These are phyloP conservation scores for Telopea speciosissima DNA, from an alignment of 177 flowering plant species.

Conservation along the genomic window DNA sequence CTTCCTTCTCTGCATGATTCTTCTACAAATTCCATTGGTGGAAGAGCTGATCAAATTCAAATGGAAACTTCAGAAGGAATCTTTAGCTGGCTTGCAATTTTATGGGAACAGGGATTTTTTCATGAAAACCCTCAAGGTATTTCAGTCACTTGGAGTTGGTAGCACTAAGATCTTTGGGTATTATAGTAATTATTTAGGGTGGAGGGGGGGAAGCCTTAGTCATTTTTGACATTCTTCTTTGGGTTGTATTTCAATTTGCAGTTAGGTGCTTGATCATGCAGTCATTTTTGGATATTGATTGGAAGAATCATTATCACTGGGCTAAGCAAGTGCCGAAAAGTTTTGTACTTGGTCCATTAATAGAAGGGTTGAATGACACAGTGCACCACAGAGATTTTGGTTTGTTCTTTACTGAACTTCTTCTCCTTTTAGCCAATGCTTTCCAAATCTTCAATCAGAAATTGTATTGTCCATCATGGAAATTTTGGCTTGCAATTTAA, in stretches of 20 bases:
- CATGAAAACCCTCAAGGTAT: slow-evolving; percentile 95
- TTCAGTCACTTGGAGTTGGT: not conserved
- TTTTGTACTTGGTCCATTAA: slow-evolving; percentile 79
- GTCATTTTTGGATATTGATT: slow-evolving; percentile 71
- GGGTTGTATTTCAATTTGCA: slow-evolving; percentile 30
- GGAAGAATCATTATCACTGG: slow-evolving; percentile 43
- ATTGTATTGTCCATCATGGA: not conserved
- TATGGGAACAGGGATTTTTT: slow-evolving; percentile 82
- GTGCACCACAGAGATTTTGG: slow-evolving; percentile 94
- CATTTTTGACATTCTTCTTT: not conserved
- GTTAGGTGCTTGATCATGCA: slow-evolving; percentile 91
- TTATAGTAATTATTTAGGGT: not conserved
- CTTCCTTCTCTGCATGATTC: slow-evolving; percentile 22
- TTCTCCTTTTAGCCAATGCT: slow-evolving; percentile 3
- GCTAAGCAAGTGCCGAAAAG: slow-evolving; percentile 52
- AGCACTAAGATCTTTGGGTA: not conserved
- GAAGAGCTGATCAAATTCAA: slow-evolving; percentile 26
- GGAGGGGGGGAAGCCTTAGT: not conserved
- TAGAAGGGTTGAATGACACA: slow-evolving; percentile 73
- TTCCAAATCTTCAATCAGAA: not conserved
- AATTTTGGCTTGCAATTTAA: too few relatives aligned
- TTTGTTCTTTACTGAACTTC: slow-evolving; percentile 25
- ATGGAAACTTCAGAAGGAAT: slow-evolving; percentile 38
- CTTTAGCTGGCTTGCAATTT: slow-evolving; percentile 65
- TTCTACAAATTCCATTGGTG: slow-evolving; percentile 19